Evolutionary conservation across 2,329 filamentous ascomycete genomes (phyloP).

Genomic region (Dendryphion nanum): DNA sequence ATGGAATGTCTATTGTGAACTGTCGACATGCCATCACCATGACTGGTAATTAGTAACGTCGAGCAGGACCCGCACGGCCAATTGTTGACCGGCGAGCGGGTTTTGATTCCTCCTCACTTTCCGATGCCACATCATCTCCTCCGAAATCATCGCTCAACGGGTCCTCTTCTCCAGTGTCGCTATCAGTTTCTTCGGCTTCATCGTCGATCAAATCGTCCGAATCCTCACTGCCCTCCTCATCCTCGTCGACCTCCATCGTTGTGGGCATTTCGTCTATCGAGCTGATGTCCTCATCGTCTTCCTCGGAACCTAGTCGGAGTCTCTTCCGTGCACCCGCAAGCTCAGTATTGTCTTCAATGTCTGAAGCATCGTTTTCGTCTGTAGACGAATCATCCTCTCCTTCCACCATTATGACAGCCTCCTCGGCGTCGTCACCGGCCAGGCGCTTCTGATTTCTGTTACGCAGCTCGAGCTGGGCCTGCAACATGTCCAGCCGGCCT

Average conservation of each 20-base stretch:
- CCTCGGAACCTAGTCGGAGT: slow-evolving; percentile 20
- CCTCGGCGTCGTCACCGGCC: slow-evolving; percentile 61
- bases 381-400: slow-evolving; percentile 63
- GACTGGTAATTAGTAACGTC: slow-evolving; percentile 25
- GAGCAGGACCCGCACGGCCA: slow-evolving; percentile 28
- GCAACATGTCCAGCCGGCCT: slow-evolving; percentile 92
- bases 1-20: too few species aligned
- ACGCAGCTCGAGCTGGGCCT: slow-evolving; percentile 81
- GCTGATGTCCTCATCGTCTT: slow-evolving; percentile 31
- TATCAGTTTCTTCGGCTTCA: slow-evolving; percentile 51
- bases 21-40: too few species aligned
- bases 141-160: slow-evolving; percentile 44
- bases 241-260: slow-evolving; percentile 47
- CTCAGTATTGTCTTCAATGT: slow-evolving; percentile 15
- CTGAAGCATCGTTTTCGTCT: slow-evolving; percentile 51
- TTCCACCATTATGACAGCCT: slow-evolving; percentile 82
- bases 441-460: slow-evolving; percentile 63
- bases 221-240: slow-evolving; percentile 59
- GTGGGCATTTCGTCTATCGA: slow-evolving; percentile 59
- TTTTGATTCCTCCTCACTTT: slow-evolving; percentile 43
- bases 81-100: slow-evolving; percentile 34
- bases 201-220: slow-evolving; percentile 50
- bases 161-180: slow-evolving; percentile 48
- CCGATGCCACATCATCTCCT: slow-evolving; percentile 42
- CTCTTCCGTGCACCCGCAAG: slow-evolving; percentile 20